These are phyloP conservation scores for Cicer yamashitae DNA, from an alignment of 306 rosid genomes.

Conservation along the genomic window DNA sequence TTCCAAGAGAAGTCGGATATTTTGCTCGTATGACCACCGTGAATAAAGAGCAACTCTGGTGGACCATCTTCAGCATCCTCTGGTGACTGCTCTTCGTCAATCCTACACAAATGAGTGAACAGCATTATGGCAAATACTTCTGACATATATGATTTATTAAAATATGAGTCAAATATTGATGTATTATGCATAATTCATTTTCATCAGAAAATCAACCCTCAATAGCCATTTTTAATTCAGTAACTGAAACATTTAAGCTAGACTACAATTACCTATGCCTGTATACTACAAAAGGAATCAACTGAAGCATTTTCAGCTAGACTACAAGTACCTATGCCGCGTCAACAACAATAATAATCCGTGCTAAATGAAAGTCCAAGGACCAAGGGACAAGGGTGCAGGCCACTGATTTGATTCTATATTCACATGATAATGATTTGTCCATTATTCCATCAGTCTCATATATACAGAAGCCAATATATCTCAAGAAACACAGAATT, in stretches of 20 bases:
- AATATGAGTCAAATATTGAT: not conserved
- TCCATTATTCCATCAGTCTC: constrained; percentile 17
- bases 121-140: not conserved
- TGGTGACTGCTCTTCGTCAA: constrained; percentile 94
- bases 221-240: constrained; percentile 18
- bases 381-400: not conserved
- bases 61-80: constrained; percentile 99
- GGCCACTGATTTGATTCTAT: not conserved
- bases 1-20: constrained; percentile 99
- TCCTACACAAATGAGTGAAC: constrained; percentile 59
- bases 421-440: not conserved
- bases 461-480: not conserved
- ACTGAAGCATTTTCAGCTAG: not conserved
- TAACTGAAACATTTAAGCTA: constrained; percentile 23
- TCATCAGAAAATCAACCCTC: constrained; percentile 22
- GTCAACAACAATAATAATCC: constrained; percentile 1
- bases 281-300: not conserved
- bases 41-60: constrained; percentile 93
- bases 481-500: constrained; percentile 13
- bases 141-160: not conserved
- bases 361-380: not conserved
- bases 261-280: not conserved
- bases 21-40: constrained; percentile 98
- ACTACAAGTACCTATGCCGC: not conserved
- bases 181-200: constrained; percentile 7